These are phyloP conservation scores for Saprolegnia diclina DNA, from an alignment of 352 stramenopile species.

Conservation along the genomic window DNA sequence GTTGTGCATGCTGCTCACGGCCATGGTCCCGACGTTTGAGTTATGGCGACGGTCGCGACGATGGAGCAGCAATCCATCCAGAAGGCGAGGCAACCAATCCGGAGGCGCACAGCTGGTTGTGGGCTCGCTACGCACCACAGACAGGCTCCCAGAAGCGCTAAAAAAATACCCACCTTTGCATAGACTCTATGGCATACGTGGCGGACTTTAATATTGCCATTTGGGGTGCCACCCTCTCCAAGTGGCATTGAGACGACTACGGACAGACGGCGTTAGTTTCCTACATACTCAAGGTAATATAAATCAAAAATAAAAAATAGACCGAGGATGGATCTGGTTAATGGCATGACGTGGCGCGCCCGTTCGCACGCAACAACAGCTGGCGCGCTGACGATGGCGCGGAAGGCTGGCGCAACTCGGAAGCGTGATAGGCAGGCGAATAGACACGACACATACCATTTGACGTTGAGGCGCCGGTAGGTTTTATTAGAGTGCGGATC, in stretches of 20 bases:
- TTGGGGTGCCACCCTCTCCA: background rate
- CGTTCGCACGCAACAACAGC: background rate
- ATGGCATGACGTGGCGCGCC: background rate
- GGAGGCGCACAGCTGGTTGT: background rate
- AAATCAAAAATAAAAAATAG: background rate
- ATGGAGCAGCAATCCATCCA: constrained; percentile 10
- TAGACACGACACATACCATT: background rate
- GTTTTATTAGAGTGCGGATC: background rate
- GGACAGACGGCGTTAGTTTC: no score
- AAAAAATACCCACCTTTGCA: no score
- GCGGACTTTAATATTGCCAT: background rate
- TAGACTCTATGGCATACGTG: no score
- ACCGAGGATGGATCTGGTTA: background rate
- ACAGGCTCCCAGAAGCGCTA: background rate
- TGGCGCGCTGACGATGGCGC: constrained; percentile 1
- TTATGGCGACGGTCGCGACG: constrained; percentile 8
- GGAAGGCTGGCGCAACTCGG: background rate
- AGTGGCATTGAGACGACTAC: no score
- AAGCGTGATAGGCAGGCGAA: background rate
- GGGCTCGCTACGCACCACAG: constrained; percentile 1
- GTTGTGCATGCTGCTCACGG: constrained; percentile 17
- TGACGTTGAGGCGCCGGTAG: no score
- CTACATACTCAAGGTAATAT: no score
- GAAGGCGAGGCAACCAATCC: background rate
- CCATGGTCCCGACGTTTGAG: constrained; percentile 9